Percentiles rank a stretch among this genome's conserved stretches.
phyloP scores from a whole-genome alignment of 495 filamentous ascomycete species.

The Tuber melanosporum region DNA sequence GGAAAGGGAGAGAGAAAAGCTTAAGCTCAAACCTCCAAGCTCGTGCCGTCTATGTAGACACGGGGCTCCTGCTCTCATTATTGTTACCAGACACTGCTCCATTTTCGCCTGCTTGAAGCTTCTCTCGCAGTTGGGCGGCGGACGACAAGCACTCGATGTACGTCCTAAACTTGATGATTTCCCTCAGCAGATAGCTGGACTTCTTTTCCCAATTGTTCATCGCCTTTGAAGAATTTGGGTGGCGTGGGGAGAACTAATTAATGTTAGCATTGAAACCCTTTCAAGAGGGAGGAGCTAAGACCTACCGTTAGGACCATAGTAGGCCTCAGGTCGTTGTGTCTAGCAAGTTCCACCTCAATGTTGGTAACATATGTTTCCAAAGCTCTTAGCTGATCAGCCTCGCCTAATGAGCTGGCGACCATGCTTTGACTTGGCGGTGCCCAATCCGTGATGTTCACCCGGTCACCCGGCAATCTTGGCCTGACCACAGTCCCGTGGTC shows the following conservation, averaged over 20 bases:
- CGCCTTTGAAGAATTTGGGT: slow-evolving; percentile 71
- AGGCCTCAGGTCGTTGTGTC: slow-evolving; percentile 76
- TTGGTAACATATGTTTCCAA: slow-evolving; percentile 72
- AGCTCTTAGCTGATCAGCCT: slow-evolving; percentile 71
- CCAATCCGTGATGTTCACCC: slow-evolving; percentile 83
- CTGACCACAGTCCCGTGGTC: slow-evolving; percentile 57
- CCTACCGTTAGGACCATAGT: slow-evolving; percentile 75
- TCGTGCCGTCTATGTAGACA: slow-evolving; percentile 34
- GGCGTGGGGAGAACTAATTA: slow-evolving; percentile 67
- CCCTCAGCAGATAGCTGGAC: slow-evolving; percentile 79
- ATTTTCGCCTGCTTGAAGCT: slow-evolving; percentile 45
- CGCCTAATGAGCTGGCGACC: slow-evolving; percentile 67
- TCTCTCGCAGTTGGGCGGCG: slow-evolving; percentile 55
- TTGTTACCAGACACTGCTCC: slow-evolving; percentile 10
- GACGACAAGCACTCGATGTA: slow-evolving; percentile 75
- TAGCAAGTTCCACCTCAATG: slow-evolving; percentile 75
- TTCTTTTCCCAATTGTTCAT: slow-evolving; percentile 97
- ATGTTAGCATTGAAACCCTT: not conserved
- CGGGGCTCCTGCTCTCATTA: slow-evolving; percentile 13
- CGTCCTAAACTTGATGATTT: slow-evolving; percentile 92
- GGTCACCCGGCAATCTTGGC: slow-evolving; percentile 74
- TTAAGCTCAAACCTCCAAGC: slow-evolving; percentile 37
- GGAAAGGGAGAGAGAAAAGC: slow-evolving; percentile 14
- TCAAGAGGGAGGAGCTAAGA: slow-evolving; percentile 17
- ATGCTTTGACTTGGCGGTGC: slow-evolving; percentile 85